Evolutionary conservation across 352 stramenopile genomes (phyloP).

Genomic region (Phytophthora uliginosa): DNA sequence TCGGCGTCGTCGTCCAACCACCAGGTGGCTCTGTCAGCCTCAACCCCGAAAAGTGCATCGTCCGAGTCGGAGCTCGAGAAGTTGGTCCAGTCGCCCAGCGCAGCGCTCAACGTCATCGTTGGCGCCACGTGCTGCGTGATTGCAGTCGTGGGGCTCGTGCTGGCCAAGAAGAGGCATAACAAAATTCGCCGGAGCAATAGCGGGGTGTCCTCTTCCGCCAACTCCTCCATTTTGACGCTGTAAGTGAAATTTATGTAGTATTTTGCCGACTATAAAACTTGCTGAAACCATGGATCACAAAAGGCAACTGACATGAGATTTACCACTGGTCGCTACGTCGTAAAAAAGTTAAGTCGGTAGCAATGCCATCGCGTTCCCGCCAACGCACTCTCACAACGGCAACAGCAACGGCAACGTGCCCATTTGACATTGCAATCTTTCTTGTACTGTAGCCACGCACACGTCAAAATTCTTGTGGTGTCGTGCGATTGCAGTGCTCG

Average conservation of each 20-base stretch:
- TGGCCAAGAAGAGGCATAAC: constrained; percentile 40
- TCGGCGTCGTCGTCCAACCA: background rate
- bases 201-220: constrained; percentile 4
- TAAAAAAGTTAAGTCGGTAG: background rate
- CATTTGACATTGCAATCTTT: constrained; percentile 18
- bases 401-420: background rate
- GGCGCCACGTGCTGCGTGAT: constrained; percentile 35
- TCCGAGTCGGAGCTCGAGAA: constrained; percentile 1
- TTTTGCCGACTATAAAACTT: background rate
- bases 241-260: constrained; percentile 5
- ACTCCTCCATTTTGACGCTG: constrained; percentile 30
- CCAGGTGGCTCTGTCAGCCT: constrained; percentile 19
- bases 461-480: constrained; percentile 38
- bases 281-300: background rate
- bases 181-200: constrained; percentile 3
- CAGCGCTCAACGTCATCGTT: constrained; percentile 32
- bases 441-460: constrained; percentile 3
- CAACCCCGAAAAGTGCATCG: constrained; percentile 6
- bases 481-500: constrained; percentile 23
- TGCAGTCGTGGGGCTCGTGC: constrained; percentile 30
- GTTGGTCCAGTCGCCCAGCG: constrained; percentile 12
- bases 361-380: background rate
- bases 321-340: background rate
- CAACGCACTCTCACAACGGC: background rate
- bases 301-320: background rate